Evolutionary conservation across 257 asterid genomes (phyloP).

Genomic region (Voacanga thouarsii): DNA sequence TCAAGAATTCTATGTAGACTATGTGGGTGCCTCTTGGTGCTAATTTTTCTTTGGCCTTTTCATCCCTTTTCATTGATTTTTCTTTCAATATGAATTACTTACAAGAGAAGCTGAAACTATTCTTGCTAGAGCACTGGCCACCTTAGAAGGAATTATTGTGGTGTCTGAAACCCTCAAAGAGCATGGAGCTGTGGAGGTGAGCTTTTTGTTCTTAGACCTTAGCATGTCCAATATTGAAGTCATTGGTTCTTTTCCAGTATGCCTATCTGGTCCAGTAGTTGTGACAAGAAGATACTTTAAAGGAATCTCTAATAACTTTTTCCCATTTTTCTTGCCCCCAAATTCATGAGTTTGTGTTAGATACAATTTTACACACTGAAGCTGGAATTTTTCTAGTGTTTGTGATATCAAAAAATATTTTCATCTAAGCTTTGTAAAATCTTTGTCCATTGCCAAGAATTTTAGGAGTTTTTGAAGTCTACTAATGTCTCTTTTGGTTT

Average conservation of each 20-base stretch:
- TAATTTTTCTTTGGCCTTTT: background rate
- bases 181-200: slow-evolving; percentile 77
- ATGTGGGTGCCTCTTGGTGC: background rate
- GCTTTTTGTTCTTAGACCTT: slow-evolving; percentile 10
- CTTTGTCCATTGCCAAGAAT: background rate
- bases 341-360: background rate
- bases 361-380: background rate
- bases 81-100: background rate
- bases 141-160: slow-evolving; percentile 69
- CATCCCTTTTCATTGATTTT: background rate
- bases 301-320: background rate
- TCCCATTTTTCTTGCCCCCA: background rate
- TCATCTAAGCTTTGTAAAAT: background rate
- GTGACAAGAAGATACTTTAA: background rate
- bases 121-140: slow-evolving; percentile 76
- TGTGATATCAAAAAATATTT: background rate
- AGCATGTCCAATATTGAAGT: background rate
- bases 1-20: background rate
- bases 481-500: background rate
- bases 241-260: background rate
- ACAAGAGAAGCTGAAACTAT: slow-evolving; percentile 97
- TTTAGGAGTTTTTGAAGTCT: background rate
- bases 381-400: background rate
- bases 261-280: background rate
- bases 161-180: slow-evolving; percentile 64